Percentiles rank a stretch among this genome's conserved stretches.
Conservation (phyloP, 2,329 filamentous ascomycete species). For the Penicillium griseofulvum region DNA sequence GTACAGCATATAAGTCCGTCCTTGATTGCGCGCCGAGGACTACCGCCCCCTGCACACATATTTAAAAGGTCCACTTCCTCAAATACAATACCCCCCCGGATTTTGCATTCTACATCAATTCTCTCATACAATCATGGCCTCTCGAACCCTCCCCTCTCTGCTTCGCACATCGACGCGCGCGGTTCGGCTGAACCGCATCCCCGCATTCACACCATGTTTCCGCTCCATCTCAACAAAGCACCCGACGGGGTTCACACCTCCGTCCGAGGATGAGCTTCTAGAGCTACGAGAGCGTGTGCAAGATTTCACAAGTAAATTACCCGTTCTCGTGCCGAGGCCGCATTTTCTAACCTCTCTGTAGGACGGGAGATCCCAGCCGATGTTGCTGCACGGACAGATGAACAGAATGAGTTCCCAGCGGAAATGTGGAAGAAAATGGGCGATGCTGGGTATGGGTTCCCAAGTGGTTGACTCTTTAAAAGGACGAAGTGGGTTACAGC, state of each 20-base stretch:
- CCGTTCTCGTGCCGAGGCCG: background rate
- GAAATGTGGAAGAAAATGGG: conserved; percentile 94
- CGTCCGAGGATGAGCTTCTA: conserved; percentile 68
- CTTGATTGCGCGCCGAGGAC: conserved; percentile 18
- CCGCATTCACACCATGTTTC: conserved; percentile 28
- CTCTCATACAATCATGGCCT: conserved; percentile 30
- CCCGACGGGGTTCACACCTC: conserved; percentile 62
- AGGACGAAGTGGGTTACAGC: background rate
- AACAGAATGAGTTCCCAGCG: conserved; percentile 79
- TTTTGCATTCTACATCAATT: background rate
- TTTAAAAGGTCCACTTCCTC: background rate
- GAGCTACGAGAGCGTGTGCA: conserved; percentile 82
- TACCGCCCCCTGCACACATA: conserved; percentile 14
- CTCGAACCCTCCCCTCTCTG: conserved; percentile 32
- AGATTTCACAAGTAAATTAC: conserved; percentile 67
- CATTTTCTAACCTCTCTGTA: conserved; percentile 20
- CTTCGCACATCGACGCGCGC: conserved; percentile 34
- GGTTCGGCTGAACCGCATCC: conserved; percentile 29
- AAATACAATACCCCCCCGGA: background rate
- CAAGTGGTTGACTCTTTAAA: too few species aligned
- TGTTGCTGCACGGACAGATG: conserved; percentile 78
- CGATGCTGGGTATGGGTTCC: conserved; percentile 62
- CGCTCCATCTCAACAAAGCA: conserved; percentile 65
- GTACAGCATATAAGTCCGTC: background rate
- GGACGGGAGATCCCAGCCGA: conserved; percentile 82